These are phyloP conservation scores for Groenewaldozyma tartarivorans DNA, from an alignment of 805 yeast species.

Conservation along the genomic window DNA sequence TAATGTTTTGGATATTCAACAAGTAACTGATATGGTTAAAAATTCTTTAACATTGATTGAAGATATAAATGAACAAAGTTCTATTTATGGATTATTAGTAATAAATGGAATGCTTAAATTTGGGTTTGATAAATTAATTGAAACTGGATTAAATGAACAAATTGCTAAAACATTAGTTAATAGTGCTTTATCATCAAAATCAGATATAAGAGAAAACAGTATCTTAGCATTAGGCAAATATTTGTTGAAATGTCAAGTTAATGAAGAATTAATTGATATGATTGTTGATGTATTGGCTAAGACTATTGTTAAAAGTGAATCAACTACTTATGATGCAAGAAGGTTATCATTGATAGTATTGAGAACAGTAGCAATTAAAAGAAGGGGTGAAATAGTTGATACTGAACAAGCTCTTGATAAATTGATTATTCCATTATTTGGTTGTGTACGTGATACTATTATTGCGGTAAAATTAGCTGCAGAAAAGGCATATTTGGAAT, in stretches of 20 bases:
- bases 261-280: slow-evolving; percentile 26
- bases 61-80: slow-evolving; percentile 9
- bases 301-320: slow-evolving; percentile 41
- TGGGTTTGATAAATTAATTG: slow-evolving; percentile 56
- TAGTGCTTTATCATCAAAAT: slow-evolving; percentile 32
- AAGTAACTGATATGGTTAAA: slow-evolving; percentile 1
- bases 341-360: slow-evolving; percentile 67
- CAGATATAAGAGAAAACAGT: slow-evolving; percentile 64
- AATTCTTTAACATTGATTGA: background rate
- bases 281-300: slow-evolving; percentile 38
- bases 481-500: slow-evolving; percentile 73
- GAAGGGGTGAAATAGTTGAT: slow-evolving; percentile 30
- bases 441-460: slow-evolving; percentile 75
- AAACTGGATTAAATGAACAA: slow-evolving; percentile 36
- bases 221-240: slow-evolving; percentile 75
- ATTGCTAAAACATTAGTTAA: slow-evolving; percentile 40
- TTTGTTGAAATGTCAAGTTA: slow-evolving; percentile 40
- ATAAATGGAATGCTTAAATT: slow-evolving; percentile 73
- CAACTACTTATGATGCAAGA: slow-evolving; percentile 65
- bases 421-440: slow-evolving; percentile 65
- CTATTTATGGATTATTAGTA: slow-evolving; percentile 44
- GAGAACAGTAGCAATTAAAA: slow-evolving; percentile 57
- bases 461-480: slow-evolving; percentile 93
- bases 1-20: slow-evolving; percentile 37
- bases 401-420: slow-evolving; percentile 40